Evolutionary conservation across 495 filamentous ascomycete species (phyloP), one percentile per base, ranked within the genome.

Genomic region (Hapsidospora chrysogenum): DNA sequence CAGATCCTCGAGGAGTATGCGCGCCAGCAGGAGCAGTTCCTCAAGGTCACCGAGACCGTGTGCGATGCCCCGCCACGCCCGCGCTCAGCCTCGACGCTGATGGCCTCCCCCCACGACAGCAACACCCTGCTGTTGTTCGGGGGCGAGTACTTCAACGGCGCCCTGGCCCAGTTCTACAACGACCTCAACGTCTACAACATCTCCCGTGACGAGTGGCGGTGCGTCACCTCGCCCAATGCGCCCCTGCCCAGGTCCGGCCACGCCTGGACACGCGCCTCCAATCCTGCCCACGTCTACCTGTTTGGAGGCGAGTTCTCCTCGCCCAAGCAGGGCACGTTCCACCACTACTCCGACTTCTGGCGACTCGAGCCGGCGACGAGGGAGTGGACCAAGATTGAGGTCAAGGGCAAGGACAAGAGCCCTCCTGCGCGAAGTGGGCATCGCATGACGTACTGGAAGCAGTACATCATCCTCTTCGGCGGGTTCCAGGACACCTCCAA

Each of bases 341-440:
- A 97, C 50, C 89, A 97, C 47, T 97, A 97, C 60, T 92, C 93
- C 53, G 89, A 95, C 50, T 95, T 96, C 51, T 97, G 89, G 89
- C 68, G 80, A 20, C 73, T 95, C 23, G 84, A 94, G 35, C 74
- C 84, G 0, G 63, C 68, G 4, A 70, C 74, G 0, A 67, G 81
- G 37, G 89, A 97, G 60, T 97, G 89, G 89, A 79, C 72, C 29
- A 73, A 84, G 19, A 51, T 97, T 18, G 89, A 97, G 52, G 64
- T 60, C 33, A 94, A 93, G 61, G 80, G 81, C 31, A 85, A 86
- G 52, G 80, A 81, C 29, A 85, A 86, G 52, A 72, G 74, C 0
- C 89, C 89, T 15, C 84, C 86, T 5, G 87, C 89, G 5, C 66
- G 89, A 42, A 87, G 80, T 47, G 89, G 89, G 2, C 89, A 97